Evolutionary conservation across 768 basidiomycete species (phyloP).

Genomic region (Mycena sanguinolenta): DNA sequence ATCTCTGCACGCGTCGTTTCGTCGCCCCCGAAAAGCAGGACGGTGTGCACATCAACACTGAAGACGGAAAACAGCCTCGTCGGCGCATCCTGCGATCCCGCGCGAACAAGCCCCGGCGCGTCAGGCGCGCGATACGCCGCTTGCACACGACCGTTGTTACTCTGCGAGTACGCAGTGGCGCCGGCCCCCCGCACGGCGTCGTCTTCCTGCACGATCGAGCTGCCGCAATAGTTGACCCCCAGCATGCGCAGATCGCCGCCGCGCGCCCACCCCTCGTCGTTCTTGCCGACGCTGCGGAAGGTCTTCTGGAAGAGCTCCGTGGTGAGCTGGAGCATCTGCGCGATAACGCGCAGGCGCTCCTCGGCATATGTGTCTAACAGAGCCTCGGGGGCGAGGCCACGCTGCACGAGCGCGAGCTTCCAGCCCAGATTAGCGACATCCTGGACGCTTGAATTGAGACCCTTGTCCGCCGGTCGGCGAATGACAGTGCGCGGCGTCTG

Average conservation of each 20-base stretch:
- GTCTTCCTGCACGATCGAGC: slow-evolving; percentile 51
- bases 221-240: slow-evolving; percentile 60
- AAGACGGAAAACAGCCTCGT: too few relatives aligned
- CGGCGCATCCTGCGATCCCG: neutral
- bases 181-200: neutral
- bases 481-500: slow-evolving; percentile 61
- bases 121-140: slow-evolving; percentile 53
- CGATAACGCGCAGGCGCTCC: slow-evolving; percentile 62
- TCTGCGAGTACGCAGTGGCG: slow-evolving; percentile 2
- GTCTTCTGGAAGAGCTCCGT: slow-evolving; percentile 44
- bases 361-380: slow-evolving; percentile 57
- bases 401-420: slow-evolving; percentile 59
- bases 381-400: slow-evolving; percentile 47
- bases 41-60: too few relatives aligned
- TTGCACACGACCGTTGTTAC: slow-evolving; percentile 40
- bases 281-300: slow-evolving; percentile 29
- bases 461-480: slow-evolving; percentile 57
- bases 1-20: neutral
- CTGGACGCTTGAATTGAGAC: slow-evolving; percentile 52
- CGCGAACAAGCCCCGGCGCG: slow-evolving; percentile 44
- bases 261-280: slow-evolving; percentile 24
- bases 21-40: too few relatives aligned
- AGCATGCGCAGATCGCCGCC: slow-evolving; percentile 48
- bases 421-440: slow-evolving; percentile 60
- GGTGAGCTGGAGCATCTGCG: slow-evolving; percentile 58